A percentile compares a stretch with the other conserved stretches of the same genome.
phyloP scores from a whole-genome alignment of 225 moss, liverwort and hornwort species.

The Lunularia cruciata region DNA sequence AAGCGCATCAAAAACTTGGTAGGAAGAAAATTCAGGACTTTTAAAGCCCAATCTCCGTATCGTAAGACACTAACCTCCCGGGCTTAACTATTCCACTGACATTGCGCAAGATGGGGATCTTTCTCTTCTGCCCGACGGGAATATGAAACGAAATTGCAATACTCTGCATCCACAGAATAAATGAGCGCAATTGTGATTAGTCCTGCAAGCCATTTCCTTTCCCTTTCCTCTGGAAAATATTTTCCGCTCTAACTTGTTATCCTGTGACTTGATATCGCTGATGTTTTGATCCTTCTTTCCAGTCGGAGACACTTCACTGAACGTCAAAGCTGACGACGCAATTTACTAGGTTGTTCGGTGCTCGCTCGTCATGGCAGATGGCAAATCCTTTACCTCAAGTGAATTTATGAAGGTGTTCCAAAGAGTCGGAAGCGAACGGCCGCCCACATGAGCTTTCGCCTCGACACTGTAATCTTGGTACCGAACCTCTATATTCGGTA shows the following conservation, averaged over 20 bases:
- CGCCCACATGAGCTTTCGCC: constrained; percentile 30
- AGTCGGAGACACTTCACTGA: too few species aligned
- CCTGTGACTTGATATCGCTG: too few species aligned
- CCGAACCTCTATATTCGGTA: constrained; percentile 33
- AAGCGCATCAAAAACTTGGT: too few species aligned
- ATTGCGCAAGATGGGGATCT: constrained; percentile 62
- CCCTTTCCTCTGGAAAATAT: too few species aligned
- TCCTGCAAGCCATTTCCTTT: neutral
- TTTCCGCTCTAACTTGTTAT: too few species aligned
- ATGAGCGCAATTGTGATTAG: neutral
- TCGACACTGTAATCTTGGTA: constrained; percentile 27
- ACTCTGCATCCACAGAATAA: neutral
- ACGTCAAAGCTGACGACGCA: too few species aligned
- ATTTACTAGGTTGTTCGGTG: too few species aligned
- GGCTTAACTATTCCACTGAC: constrained; percentile 77
- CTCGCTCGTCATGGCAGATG: too few species aligned
- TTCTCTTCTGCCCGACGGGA: constrained; percentile 54
- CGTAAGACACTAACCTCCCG: constrained; percentile 40
- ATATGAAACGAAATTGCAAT: constrained; percentile 16
- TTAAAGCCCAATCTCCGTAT: too few species aligned
- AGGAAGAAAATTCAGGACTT: too few species aligned
- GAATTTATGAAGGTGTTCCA: constrained; percentile 26
- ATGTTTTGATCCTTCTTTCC: too few species aligned
- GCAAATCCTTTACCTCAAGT: constrained; percentile 35
- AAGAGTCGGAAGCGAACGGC: constrained; percentile 35